Evolutionary conservation across 2,329 filamentous ascomycete genomes (phyloP).

Genomic region (Lecanicillium sp.): DNA sequence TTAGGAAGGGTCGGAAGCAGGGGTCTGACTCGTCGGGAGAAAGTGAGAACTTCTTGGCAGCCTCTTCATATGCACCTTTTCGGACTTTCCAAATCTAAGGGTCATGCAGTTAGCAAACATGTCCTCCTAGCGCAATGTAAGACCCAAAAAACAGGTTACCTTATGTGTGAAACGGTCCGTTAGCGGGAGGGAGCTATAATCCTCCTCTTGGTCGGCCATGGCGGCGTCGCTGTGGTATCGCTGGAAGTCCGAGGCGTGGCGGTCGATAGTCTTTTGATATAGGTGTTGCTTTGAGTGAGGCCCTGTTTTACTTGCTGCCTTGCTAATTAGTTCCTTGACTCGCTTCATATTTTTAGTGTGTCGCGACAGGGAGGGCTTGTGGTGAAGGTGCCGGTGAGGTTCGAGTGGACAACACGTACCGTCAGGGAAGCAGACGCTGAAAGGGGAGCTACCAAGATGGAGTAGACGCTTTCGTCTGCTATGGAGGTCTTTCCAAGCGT

Average conservation of each 20-base stretch:
- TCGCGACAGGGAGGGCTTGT: no score
- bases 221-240: conserved; percentile 12
- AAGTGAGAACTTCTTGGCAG: conserved; percentile 74
- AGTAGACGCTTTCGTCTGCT: no score
- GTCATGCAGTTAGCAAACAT: no score
- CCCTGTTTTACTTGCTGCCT: conserved; percentile 1
- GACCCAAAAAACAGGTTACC: no score
- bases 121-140: neutral
- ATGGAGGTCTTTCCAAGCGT: no score
- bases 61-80: conserved; percentile 91
- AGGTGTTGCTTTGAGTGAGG: conserved; percentile 1
- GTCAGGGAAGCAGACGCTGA: no score
- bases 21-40: conserved; percentile 81
- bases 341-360: conserved; percentile 3
- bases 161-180: conserved; percentile 80
- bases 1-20: conserved; percentile 77
- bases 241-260: conserved; percentile 9
- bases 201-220: conserved; percentile 80
- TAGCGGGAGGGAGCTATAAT: conserved; percentile 71
- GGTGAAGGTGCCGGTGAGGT: no score
- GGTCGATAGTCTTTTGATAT: neutral
- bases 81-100: conserved; percentile 92
- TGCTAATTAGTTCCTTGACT: conserved; percentile 5
- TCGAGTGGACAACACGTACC: no score
- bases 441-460: no score